Conservation (phyloP, 208 protist species). For the Phytomonas sp. region DNA sequence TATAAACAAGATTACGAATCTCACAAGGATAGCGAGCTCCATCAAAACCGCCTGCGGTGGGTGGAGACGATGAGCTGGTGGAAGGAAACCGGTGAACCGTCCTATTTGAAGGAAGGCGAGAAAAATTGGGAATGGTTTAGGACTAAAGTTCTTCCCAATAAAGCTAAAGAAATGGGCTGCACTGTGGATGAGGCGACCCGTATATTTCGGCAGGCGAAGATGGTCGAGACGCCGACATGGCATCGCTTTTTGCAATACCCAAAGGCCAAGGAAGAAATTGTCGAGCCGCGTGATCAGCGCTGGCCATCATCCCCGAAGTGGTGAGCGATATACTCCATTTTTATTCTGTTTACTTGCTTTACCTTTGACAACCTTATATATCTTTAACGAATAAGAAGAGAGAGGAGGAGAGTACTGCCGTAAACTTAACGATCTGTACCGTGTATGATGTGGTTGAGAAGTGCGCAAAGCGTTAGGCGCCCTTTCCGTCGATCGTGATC, state of each 20-base stretch:
- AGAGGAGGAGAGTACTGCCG: background rate
- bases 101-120: constrained; percentile 31
- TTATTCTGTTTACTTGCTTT: constrained; percentile 12
- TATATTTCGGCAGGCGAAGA: constrained; percentile 35
- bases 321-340: constrained; percentile 22
- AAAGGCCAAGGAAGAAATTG: constrained; percentile 48
- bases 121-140: constrained; percentile 75
- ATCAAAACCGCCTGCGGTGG: constrained; percentile 77
- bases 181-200: constrained; percentile 40
- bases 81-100: constrained; percentile 65
- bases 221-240: constrained; percentile 64
- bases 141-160: constrained; percentile 47
- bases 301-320: constrained; percentile 88
- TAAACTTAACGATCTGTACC: no score
- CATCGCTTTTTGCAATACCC: constrained; percentile 64
- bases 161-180: constrained; percentile 51
- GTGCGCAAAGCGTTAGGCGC: no score
- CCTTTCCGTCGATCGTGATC: no score
- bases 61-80: constrained; percentile 84
- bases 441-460: no score
- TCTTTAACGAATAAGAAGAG: constrained; percentile 1
- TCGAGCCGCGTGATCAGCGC: constrained; percentile 82
- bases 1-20: constrained; percentile 89
- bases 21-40: constrained; percentile 86
- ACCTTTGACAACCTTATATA: constrained; percentile 1